Evolutionary conservation across 441 rosid species (phyloP).

Genomic region (Raphanus hybrid): DNA sequence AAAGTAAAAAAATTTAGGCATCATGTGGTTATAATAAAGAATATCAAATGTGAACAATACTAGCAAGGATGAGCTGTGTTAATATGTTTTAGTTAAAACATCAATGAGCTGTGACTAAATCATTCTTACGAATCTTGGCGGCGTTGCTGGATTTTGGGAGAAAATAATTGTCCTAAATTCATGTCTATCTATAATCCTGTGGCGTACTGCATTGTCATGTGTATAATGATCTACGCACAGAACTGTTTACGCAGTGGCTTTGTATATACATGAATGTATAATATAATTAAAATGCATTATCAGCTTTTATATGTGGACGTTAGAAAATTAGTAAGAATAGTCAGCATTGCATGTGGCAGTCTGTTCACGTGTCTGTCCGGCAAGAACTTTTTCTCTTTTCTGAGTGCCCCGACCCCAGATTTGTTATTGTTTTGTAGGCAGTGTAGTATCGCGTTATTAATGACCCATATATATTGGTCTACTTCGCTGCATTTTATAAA

Average conservation of each 20-base stretch:
- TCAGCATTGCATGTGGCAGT: constrained; percentile 26
- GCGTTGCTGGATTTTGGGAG: constrained; percentile 34
- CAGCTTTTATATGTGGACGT: constrained; percentile 25
- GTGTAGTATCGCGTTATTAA: neutral
- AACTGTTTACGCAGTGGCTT: neutral
- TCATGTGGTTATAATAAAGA: constrained; percentile 8
- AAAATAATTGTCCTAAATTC: constrained; percentile 6
- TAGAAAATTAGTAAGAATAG: constrained; percentile 20
- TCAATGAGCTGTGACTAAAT: constrained; percentile 31
- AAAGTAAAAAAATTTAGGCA: constrained; percentile 2
- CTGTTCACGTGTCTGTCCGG: constrained; percentile 15
- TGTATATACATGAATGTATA: constrained; percentile 10
- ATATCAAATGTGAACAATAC: neutral
- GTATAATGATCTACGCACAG: neutral
- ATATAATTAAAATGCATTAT: constrained; percentile 8
- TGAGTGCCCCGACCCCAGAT: constrained; percentile 10
- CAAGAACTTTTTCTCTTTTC: neutral
- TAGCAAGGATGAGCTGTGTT: constrained; percentile 27
- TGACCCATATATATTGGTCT: neutral
- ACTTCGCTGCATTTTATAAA: neutral
- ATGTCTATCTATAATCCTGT: constrained; percentile 16
- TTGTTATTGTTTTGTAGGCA: constrained; percentile 21
- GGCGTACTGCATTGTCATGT: neutral
- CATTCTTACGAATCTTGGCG: constrained; percentile 26
- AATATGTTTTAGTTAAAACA: constrained; percentile 7